Evolutionary conservation across 2,329 filamentous ascomycete genomes (phyloP).

Genomic region (Ophiostoma sp.): DNA sequence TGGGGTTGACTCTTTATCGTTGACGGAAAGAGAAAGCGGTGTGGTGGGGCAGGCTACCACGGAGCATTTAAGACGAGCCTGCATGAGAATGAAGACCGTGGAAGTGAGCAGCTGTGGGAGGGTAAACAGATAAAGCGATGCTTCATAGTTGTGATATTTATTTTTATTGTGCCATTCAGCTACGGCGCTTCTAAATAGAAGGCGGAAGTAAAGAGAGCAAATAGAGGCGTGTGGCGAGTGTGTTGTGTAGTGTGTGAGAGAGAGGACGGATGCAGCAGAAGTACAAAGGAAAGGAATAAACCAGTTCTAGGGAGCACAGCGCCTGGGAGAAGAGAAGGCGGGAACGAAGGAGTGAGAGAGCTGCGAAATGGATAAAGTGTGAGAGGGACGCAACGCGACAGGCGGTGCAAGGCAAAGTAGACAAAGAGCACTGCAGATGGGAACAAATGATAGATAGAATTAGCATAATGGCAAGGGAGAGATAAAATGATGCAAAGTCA

Average conservation of each 20-base stretch:
- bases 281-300: background rate
- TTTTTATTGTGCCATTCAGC: too few species aligned
- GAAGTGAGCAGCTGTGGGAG: too few species aligned
- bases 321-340: background rate
- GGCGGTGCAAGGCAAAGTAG: background rate
- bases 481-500: background rate
- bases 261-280: background rate
- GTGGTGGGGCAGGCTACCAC: constrained; percentile 11
- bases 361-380: background rate
- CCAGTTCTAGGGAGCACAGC: background rate
- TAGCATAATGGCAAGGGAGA: background rate
- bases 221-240: background rate
- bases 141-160: background rate
- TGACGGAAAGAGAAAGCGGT: constrained; percentile 22
- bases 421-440: background rate
- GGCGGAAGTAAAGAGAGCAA: background rate
- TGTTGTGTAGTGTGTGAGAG: too few species aligned
- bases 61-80: constrained; percentile 1
- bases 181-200: too few species aligned
- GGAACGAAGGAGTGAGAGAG: background rate
- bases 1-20: background rate
- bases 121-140: background rate
- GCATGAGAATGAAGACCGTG: background rate
- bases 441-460: background rate
- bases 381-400: background rate